Percentiles rank a stretch among this genome's conserved stretches.
Evolutionary conservation across 2,329 filamentous ascomycete species (phyloP).

Genomic region (Stagonosporopsis vannaccii): DNA sequence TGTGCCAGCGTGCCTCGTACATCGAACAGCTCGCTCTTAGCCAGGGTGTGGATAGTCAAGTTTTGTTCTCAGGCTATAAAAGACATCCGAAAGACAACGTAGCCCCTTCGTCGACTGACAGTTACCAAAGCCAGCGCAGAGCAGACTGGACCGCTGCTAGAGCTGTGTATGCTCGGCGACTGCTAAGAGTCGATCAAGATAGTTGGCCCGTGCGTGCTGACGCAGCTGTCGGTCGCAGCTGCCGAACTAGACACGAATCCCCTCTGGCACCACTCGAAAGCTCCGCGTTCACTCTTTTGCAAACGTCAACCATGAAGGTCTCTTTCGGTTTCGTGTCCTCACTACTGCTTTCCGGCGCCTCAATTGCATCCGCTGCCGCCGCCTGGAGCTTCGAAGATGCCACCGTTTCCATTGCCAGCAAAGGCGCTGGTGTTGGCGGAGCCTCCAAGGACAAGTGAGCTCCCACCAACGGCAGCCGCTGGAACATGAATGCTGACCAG

Average conservation of each 20-base stretch:
- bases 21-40: no score
- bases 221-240: conserved; percentile 23
- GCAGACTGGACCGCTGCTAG: no score
- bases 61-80: no score
- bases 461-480: conserved; percentile 13
- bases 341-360: conserved; percentile 51
- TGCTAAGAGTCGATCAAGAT: no score
- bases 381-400: conserved; percentile 77
- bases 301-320: conserved; percentile 52
- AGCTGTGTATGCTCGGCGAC: no score
- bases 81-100: no score
- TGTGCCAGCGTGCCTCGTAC: no score
- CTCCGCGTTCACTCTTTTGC: conserved; percentile 37
- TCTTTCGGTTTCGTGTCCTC: conserved; percentile 52
- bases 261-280: conserved; percentile 27
- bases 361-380: conserved; percentile 57
- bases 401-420: conserved; percentile 69
- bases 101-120: no score
- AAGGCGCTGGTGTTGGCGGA: conserved; percentile 61
- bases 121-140: no score
- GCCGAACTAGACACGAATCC: conserved; percentile 13
- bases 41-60: no score
- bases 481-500: background rate
- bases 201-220: conserved; percentile 9
- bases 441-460: conserved; percentile 71